A percentile compares a stretch with the other conserved stretches of the same genome.
phyloP scores from a whole-genome alignment of 2,329 filamentous ascomycete genomes.

The Amphichorda felina region DNA sequence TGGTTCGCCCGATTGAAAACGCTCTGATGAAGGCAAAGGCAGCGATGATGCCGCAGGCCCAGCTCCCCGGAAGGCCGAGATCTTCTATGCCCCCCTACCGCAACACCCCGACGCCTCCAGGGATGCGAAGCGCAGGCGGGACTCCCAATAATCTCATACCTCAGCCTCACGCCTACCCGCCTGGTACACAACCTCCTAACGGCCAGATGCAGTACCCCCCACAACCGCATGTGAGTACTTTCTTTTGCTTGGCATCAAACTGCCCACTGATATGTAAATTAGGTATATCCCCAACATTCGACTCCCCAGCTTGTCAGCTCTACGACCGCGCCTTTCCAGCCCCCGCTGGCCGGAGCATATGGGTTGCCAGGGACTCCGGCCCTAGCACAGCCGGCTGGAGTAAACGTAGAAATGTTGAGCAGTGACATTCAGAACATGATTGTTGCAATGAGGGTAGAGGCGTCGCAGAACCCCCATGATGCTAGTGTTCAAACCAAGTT shows the following conservation, averaged over 20 bases:
- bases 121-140: constrained; percentile 11
- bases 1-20: constrained; percentile 86
- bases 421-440: constrained; percentile 75
- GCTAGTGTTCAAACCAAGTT: constrained; percentile 64
- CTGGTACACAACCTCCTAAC: constrained; percentile 9
- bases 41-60: constrained; percentile 39
- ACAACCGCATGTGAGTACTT: constrained; percentile 14
- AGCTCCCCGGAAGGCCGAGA: constrained; percentile 35
- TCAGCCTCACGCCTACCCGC: constrained; percentile 15
- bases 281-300: constrained; percentile 11
- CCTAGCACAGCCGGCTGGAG: constrained; percentile 23
- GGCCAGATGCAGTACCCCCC: constrained; percentile 13
- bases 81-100: constrained; percentile 45
- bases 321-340: constrained; percentile 26
- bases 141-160: constrained; percentile 5
- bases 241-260: background rate
- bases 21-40: constrained; percentile 74
- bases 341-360: constrained; percentile 10
- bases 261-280: background rate
- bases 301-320: constrained; percentile 24
- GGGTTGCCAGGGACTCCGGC: background rate
- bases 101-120: constrained; percentile 65
- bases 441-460: constrained; percentile 57
- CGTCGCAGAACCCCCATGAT: constrained; percentile 67
- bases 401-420: constrained; percentile 64